These are phyloP conservation scores for Magnusiomyces ingens DNA, from an alignment of 1,139 yeast genomes.

Conservation along the genomic window DNA sequence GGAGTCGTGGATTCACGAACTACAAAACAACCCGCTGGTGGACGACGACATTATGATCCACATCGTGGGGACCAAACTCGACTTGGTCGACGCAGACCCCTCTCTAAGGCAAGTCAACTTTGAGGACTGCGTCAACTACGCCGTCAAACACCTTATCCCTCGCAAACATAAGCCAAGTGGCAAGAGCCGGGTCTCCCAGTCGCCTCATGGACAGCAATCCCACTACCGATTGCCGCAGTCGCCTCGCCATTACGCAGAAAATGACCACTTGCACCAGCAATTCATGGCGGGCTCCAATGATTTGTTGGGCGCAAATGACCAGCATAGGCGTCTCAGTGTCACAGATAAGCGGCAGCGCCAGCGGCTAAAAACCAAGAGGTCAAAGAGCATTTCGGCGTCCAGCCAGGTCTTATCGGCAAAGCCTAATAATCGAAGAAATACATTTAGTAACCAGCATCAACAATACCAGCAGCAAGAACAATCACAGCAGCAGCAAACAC, in stretches of 20 bases:
- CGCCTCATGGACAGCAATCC: not conserved
- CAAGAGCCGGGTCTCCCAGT: not conserved
- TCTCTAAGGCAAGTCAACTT: slow-evolving; percentile 33
- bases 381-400: too few species aligned
- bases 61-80: slow-evolving; percentile 81
- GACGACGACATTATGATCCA: slow-evolving; percentile 76
- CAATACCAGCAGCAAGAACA: too few species aligned
- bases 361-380: not conserved
- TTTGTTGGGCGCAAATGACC: not conserved
- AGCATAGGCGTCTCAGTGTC: not conserved
- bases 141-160: slow-evolving; percentile 27
- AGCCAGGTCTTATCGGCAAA: too few species aligned
- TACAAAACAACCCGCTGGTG: slow-evolving; percentile 65
- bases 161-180: slow-evolving; percentile 4
- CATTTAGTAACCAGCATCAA: too few species aligned
- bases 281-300: not conserved
- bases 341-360: not conserved
- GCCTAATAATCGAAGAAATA: too few species aligned
- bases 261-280: not conserved
- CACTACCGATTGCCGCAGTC: not conserved
- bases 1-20: slow-evolving; percentile 82
- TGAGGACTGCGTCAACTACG: slow-evolving; percentile 34
- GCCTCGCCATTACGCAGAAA: not conserved
- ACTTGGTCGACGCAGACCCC: slow-evolving; percentile 42
- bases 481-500: too few species aligned